Base-by-base conservation (phyloP, 192 early-diverging fungal species). In the Funneliformis mosseae region DNA sequence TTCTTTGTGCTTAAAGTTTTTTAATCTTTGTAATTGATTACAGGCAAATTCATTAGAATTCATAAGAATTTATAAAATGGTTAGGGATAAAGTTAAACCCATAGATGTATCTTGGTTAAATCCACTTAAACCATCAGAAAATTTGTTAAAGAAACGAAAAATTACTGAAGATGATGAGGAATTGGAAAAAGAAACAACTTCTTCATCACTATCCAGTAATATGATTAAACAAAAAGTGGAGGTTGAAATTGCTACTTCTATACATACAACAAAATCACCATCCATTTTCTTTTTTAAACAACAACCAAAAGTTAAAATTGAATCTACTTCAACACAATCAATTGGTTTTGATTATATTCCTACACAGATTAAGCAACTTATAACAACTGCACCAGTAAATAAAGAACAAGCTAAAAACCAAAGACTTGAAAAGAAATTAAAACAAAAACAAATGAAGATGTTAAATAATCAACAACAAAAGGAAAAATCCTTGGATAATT, bases 71-170 rank as follows among this genome's bases (percentile, higher is more conserved):
- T 69, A 79, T 33, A 38, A 55, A 69, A 18, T 79, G 43, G 77
- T 69, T 14, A 43, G 69, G 43, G 45, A 63, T 4, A 79, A 69
- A 55, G 66, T 79, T 28, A 28, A 45, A 28, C 46, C 23, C 6
- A 16, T 79, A 21, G 38, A 4, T 23, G 66, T 46, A 45, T 25
- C 77, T 25, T 79, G 77, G 77, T 69, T 79, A 23, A 69, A 43
- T 62, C 72, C 59, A n/a, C 68, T 41, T 18, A n/a, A 43, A 18
- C 21, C 33, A 5, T 21, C 14, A 70, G 68, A 70, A 23, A n/a
- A n/a, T 70, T 70, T 55, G 18, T 18, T 41, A 70, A 43, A 45
- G 10, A 18, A 70, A 70, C 33, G 68, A 70, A 70, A 41, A 43
- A 8, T 16, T 23, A 14, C 11, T n/a, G 33, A 70, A 21, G 68